A percentile compares a stretch with the other conserved stretches of the same genome.
These are phyloP conservation scores for Aureobasidium sp. DNA, from an alignment of 2,329 filamentous ascomycete genomes.

Conservation along the genomic window DNA sequence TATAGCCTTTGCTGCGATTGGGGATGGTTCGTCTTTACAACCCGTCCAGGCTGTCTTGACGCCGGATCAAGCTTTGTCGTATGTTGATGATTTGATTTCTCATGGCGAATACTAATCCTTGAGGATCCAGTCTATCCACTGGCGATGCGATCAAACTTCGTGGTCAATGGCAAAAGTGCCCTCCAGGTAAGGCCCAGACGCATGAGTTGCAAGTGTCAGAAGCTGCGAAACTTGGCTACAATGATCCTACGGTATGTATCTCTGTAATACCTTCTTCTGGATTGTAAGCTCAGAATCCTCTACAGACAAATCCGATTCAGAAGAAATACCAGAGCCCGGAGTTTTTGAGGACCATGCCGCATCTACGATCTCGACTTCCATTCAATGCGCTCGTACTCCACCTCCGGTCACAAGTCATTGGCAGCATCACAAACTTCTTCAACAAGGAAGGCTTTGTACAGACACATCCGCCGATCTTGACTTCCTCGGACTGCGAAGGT, in stretches of 20 bases:
- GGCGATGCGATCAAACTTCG: constrained; percentile 72
- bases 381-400: constrained; percentile 74
- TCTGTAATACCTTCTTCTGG: not conserved
- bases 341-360: constrained; percentile 79
- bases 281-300: not conserved
- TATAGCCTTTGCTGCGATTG: constrained; percentile 73
- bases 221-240: constrained; percentile 65
- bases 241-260: constrained; percentile 67
- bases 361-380: constrained; percentile 75
- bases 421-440: constrained; percentile 70
- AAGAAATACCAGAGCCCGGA: constrained; percentile 92
- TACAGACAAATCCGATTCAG: constrained; percentile 81
- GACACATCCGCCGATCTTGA: constrained; percentile 88
- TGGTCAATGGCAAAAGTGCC: constrained; percentile 69
- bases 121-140: constrained; percentile 60
- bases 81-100: constrained; percentile 28
- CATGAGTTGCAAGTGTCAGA: constrained; percentile 72
- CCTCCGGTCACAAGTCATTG: constrained; percentile 73
- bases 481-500: constrained; percentile 94
- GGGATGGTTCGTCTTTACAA: constrained; percentile 76
- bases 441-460: constrained; percentile 64
- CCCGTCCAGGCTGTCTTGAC: constrained; percentile 75
- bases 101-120: not conserved
- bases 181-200: constrained; percentile 58
- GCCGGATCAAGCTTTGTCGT: constrained; percentile 66